Evolutionary conservation across 2,329 filamentous ascomycete genomes (phyloP).

Genomic region (Pleurostoma richardsiae): DNA sequence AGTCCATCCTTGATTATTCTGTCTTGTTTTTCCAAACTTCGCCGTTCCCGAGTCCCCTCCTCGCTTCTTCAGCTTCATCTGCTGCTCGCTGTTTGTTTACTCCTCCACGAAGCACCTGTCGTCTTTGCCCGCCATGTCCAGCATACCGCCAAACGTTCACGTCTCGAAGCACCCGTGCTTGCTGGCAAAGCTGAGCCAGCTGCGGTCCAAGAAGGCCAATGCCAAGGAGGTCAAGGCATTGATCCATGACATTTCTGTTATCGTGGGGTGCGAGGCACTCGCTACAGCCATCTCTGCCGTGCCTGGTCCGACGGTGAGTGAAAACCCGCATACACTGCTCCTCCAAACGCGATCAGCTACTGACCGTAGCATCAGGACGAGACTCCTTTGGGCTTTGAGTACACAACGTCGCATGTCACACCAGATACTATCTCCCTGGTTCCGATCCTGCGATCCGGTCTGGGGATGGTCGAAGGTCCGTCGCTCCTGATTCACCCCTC

Average conservation of each 20-base stretch:
- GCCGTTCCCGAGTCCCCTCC: too few species aligned
- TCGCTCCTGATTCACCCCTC: slow-evolving; percentile 2
- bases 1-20: too few species aligned
- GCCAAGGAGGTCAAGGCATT: slow-evolving; percentile 74
- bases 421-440: slow-evolving; percentile 73
- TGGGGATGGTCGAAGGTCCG: slow-evolving; percentile 83
- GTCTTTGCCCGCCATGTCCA: too few species aligned
- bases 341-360: too few species aligned
- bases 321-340: not conserved
- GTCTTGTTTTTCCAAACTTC: too few species aligned
- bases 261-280: slow-evolving; percentile 79
- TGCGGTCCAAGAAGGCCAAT: slow-evolving; percentile 67
- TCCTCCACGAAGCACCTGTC: too few species aligned
- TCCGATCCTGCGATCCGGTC: slow-evolving; percentile 85
- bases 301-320: slow-evolving; percentile 58
- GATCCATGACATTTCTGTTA: slow-evolving; percentile 79
- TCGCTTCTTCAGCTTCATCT: too few species aligned
- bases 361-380: slow-evolving; percentile 50
- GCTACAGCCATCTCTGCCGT: slow-evolving; percentile 53
- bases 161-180: slow-evolving; percentile 84
- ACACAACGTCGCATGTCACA: slow-evolving; percentile 58
- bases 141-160: slow-evolving; percentile 59
- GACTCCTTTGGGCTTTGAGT: slow-evolving; percentile 75
- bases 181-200: slow-evolving; percentile 80
- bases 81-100: too few species aligned